Conservation (phyloP, 495 filamentous ascomycete species). For the Aspergillus carlsbadensis region DNA sequence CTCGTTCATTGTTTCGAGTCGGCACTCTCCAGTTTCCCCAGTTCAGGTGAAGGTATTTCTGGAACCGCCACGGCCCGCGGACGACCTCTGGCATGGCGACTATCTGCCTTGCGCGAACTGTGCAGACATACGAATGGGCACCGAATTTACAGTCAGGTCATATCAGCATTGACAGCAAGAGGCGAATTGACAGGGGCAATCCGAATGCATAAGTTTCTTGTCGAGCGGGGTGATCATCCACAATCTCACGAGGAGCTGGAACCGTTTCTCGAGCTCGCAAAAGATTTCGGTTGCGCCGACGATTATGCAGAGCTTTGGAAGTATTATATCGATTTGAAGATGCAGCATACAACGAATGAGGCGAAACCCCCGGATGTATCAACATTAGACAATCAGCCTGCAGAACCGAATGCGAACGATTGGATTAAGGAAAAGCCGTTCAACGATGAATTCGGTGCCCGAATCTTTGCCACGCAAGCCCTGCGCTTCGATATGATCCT, state of each 20-base stretch:
- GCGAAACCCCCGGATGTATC: background rate
- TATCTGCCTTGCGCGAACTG: slow-evolving; percentile 48
- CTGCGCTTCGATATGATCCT: slow-evolving; percentile 65
- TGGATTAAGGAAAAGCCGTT: slow-evolving; percentile 29
- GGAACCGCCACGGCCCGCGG: background rate
- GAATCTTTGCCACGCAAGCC: slow-evolving; percentile 69
- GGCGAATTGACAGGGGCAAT: slow-evolving; percentile 50
- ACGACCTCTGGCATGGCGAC: slow-evolving; percentile 16
- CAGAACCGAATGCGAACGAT: slow-evolving; percentile 1
- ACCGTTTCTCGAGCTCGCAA: slow-evolving; percentile 41
- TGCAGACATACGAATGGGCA: slow-evolving; percentile 41
- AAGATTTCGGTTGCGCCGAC: slow-evolving; percentile 28
- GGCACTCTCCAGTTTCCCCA: slow-evolving; percentile 17
- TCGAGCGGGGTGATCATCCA: slow-evolving; percentile 51
- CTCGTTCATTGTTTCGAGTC: slow-evolving; percentile 35
- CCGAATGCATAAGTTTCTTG: slow-evolving; percentile 59
- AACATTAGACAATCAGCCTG: background rate
- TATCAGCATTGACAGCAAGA: slow-evolving; percentile 53
- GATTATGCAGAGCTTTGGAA: slow-evolving; percentile 23
- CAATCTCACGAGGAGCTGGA: slow-evolving; percentile 32
- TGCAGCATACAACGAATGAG: background rate
- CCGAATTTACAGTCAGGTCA: slow-evolving; percentile 58
- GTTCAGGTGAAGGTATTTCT: background rate
- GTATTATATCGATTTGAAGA: slow-evolving; percentile 12
- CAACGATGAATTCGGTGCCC: slow-evolving; percentile 63